These are phyloP conservation scores for Quercus suber DNA, from an alignment of 306 rosid species.

Conservation along the genomic window DNA sequence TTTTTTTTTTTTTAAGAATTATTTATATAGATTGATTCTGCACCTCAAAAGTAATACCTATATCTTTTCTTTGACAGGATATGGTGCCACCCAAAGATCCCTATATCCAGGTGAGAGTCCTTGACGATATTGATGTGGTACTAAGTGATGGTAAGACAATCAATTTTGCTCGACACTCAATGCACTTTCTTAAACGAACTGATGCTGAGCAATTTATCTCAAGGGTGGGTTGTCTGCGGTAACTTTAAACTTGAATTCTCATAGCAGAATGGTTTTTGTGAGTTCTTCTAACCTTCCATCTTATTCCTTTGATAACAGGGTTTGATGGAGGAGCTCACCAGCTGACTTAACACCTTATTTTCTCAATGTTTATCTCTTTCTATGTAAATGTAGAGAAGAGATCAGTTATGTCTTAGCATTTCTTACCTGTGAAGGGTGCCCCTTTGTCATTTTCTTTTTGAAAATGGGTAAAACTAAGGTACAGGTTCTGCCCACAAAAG, in stretches of 20 bases:
- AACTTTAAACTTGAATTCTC: constrained; percentile 15
- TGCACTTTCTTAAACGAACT: constrained; percentile 91
- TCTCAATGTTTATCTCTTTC: not conserved
- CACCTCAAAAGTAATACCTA: constrained; percentile 2
- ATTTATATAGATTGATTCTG: not conserved
- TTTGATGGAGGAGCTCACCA: constrained; percentile 81
- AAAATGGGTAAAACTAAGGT: no score
- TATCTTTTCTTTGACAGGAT: constrained; percentile 51
- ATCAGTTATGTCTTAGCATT: not conserved
- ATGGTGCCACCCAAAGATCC: constrained; percentile 98
- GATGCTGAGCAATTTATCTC: constrained; percentile 82
- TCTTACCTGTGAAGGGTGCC: not conserved
- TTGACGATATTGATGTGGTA: constrained; percentile 77
- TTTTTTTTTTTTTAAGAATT: not conserved
- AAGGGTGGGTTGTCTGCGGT: constrained; percentile 38
- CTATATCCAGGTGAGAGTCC: constrained; percentile 82
- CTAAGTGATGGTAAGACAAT: constrained; percentile 74
- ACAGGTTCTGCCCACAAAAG: no score
- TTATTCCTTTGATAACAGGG: constrained; percentile 50
- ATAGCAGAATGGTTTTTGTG: not conserved
- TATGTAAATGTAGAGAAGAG: not conserved
- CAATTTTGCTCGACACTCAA: constrained; percentile 75
- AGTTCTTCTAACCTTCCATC: constrained; percentile 3
- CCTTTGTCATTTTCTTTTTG: not conserved
- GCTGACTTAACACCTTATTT: constrained; percentile 26